Evolutionary conservation across 2,329 filamentous ascomycete species (phyloP).

Genomic region (Emergomyces pasteurianus): DNA sequence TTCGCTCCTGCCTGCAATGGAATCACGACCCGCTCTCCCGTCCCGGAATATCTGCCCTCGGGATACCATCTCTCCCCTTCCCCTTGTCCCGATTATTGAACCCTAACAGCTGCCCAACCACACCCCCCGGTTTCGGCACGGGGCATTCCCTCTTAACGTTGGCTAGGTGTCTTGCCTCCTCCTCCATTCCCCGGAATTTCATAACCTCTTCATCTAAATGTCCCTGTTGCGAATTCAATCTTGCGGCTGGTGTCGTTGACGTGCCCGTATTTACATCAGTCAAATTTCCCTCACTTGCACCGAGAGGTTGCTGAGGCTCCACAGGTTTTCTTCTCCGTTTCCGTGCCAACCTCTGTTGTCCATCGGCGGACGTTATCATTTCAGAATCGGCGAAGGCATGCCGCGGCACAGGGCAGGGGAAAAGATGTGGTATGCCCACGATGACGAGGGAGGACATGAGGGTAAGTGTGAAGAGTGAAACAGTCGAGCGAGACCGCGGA

Average conservation of each 20-base stretch:
- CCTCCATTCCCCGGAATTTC: conserved; percentile 31
- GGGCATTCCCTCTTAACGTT: conserved; percentile 64
- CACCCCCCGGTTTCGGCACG: conserved; percentile 75
- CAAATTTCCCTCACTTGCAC: conserved; percentile 6
- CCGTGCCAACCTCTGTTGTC: conserved; percentile 29
- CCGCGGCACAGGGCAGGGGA: conserved; percentile 80
- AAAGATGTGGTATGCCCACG: conserved; percentile 75
- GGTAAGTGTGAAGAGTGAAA: conserved; percentile 88
- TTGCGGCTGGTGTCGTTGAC: no score
- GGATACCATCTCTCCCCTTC: conserved; percentile 8
- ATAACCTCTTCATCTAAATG: conserved; percentile 28
- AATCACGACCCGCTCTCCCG: conserved; percentile 7
- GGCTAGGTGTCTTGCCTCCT: conserved; percentile 27
- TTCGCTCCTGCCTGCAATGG: background rate
- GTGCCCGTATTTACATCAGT: background rate
- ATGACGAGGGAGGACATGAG: conserved; percentile 83
- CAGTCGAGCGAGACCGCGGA: conserved; percentile 84
- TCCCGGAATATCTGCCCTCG: conserved; percentile 7
- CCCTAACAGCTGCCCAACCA: conserved; percentile 64
- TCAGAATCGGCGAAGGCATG: conserved; percentile 61
- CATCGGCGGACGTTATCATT: conserved; percentile 30
- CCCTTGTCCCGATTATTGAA: conserved; percentile 39
- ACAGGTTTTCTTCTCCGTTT: conserved; percentile 25
- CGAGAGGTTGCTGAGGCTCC: conserved; percentile 5
- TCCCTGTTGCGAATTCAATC: background rate